Conservation (phyloP, 2,329 filamentous ascomycete genomes). For the Tolypocladium nubicola region DNA sequence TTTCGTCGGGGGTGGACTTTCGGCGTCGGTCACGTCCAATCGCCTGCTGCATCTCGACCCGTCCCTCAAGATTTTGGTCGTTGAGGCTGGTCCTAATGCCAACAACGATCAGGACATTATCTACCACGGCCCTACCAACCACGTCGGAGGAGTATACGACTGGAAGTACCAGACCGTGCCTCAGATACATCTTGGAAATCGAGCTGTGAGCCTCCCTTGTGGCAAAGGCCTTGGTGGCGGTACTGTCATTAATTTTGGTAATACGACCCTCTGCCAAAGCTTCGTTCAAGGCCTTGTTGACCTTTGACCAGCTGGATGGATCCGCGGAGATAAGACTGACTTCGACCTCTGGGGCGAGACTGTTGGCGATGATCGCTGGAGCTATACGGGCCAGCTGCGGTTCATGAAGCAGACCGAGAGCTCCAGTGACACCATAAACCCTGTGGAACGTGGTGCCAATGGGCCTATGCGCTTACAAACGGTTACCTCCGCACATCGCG, state of each 20-base stretch:
- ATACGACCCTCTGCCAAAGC: background rate
- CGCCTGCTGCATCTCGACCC: conserved; percentile 15
- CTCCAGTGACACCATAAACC: conserved; percentile 1
- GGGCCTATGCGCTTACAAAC: too few relatives aligned
- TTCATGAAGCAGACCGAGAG: background rate
- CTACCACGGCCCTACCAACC: conserved; percentile 15
- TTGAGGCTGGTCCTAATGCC: conserved; percentile 25
- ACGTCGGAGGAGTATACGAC: conserved; percentile 14
- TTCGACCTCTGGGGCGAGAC: background rate
- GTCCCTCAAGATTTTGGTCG: conserved; percentile 21
- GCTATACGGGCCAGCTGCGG: background rate
- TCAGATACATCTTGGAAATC: background rate
- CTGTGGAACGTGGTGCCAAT: too few relatives aligned
- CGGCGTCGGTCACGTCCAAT: conserved; percentile 23
- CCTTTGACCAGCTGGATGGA: background rate
- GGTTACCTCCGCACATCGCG: too few relatives aligned
- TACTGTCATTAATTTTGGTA: background rate
- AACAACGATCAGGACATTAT: conserved; percentile 14
- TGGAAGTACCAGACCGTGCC: conserved; percentile 16
- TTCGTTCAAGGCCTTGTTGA: too few relatives aligned
- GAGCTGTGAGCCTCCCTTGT: background rate
- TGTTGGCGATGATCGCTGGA: background rate
- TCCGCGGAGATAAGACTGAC: background rate
- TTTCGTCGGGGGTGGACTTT: conserved; percentile 25
- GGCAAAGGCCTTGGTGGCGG: background rate